Base-by-base conservation (phyloP, 1,284 basidiomycete genomes). In the Porodaedalea pini region DNA sequence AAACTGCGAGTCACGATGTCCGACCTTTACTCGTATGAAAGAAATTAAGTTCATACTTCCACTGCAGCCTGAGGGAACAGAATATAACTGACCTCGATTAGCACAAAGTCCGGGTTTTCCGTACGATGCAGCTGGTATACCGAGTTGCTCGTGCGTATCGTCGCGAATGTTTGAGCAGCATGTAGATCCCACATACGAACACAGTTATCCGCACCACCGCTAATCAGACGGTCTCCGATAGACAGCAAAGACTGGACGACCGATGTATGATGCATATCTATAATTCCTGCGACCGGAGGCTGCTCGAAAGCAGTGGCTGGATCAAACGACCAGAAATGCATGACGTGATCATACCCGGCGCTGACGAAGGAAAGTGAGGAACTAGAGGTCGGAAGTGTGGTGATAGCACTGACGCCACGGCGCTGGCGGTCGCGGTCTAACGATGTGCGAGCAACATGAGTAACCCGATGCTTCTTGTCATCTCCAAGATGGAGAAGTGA, bases 1-100 rank as follows among this genome's bases (percentile, higher is more conserved):
- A 57, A 78, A 80, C 60, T 82, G 80, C 29, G 73, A 69, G 61
- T 82, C 80, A 27, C 77, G 69, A 63, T 80, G 77, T 11, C 73
- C 73, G 48, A 81, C 70, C 79, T 80, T 54, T 15, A 36, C 48
- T 19, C 27, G 31, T 17, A 2, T 6, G n/a, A n/a, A n/a, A n/a
- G n/a, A n/a, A n/a, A n/a, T n/a, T n/a, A n/a, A n/a, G n/a, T n/a
- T n/a, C n/a, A n/a, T n/a, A n/a, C n/a, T n/a, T n/a, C n/a, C n/a
- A n/a, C n/a, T n/a, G n/a, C n/a, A n/a, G n/a, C n/a, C n/a, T n/a
- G n/a, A n/a, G n/a, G 45, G 27, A 51, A 32, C 45, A 41, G 0
- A n/a, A 50, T 4, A 44, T 25, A 53, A 27, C 59, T 65, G 25
- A 78, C 78, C 73, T 82, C 78, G 15, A 80, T 61, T 40, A 79